Base-by-base conservation (phyloP, 768 basidiomycete species). In the Lanmaoa rubissima region DNA sequence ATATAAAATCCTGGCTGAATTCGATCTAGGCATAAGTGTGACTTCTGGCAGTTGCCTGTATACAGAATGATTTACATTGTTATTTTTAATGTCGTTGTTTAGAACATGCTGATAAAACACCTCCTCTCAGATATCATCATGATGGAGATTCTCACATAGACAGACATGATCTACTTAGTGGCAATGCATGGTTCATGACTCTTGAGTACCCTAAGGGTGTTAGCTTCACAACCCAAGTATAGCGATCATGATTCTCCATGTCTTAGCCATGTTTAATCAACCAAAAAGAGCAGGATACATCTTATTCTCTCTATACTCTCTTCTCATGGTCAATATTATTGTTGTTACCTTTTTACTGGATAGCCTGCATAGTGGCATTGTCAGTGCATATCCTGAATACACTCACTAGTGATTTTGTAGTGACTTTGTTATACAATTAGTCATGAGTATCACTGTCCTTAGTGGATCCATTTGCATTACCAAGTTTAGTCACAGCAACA, bases 211-310 rank as follows among this genome's bases (percentile, higher is more conserved):
- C n/a, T 9, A 7, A 10, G 13, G 10, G 5, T 32, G 8, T n/a
- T 19, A 12, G 1, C 32, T 47, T 45, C 9, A 49, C 16, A 21
- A 8, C 13, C 6, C 13, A 4, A 13, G 4, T 24, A 28, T 17
- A 61, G 60, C 35, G 11, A 63, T 62, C 26, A 62, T 62, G 56
- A 52, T 62, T 58, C 38, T 62, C 17, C 50, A 60, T 21, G 48
- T 62, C 3, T 55, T 55, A 8, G 61, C 26, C 19, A 62, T 62
- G 61, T 61, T 61, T 51, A n/a, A 26, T 17, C 32, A 39, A 43
- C 57, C 53, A 0, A 58, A 42, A 32, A 45, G 43, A 32, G 17
- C 19, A 17, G 51, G 7, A 24, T 35, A 34, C 2, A 50, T 55
- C 13, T 43, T 61, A 28, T 43, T 26, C 19, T 48, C 38, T 21